phyloP scores from a whole-genome alignment of 345 rosid genomes.

The Corchorus capsularis region DNA sequence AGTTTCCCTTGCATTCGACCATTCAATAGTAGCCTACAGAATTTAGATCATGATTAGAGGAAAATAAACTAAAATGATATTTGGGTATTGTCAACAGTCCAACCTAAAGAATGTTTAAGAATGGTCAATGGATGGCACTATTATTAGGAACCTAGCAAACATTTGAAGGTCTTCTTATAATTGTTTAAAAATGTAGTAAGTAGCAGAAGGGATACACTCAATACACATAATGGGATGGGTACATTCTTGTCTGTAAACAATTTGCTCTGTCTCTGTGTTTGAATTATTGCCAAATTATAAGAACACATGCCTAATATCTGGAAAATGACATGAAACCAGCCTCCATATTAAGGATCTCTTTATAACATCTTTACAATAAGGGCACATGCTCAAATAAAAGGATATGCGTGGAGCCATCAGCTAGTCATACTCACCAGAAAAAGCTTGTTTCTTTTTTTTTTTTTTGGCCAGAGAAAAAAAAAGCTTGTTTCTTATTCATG shows the following conservation, averaged over 20 bases:
- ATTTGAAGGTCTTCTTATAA: background rate
- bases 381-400: background rate
- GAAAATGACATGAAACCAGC: conserved; percentile 9
- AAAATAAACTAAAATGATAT: background rate
- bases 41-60: background rate
- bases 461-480: no score
- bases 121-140: conserved; percentile 7
- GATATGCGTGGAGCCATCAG: conserved; percentile 1
- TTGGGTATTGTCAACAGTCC: background rate
- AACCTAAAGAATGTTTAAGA: background rate
- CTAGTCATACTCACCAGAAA: background rate
- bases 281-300: background rate
- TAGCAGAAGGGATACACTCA: background rate
- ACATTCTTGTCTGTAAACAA: background rate
- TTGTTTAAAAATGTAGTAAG: background rate
- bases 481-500: background rate
- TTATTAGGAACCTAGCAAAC: background rate
- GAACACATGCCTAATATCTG: background rate
- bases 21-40: no score
- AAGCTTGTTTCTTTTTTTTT: background rate
- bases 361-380: background rate
- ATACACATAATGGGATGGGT: background rate
- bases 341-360: background rate
- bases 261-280: background rate
- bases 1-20: no score